phyloP scores from a whole-genome alignment of 1,284 basidiomycete genomes.

The Fistulinella staudtii region DNA sequence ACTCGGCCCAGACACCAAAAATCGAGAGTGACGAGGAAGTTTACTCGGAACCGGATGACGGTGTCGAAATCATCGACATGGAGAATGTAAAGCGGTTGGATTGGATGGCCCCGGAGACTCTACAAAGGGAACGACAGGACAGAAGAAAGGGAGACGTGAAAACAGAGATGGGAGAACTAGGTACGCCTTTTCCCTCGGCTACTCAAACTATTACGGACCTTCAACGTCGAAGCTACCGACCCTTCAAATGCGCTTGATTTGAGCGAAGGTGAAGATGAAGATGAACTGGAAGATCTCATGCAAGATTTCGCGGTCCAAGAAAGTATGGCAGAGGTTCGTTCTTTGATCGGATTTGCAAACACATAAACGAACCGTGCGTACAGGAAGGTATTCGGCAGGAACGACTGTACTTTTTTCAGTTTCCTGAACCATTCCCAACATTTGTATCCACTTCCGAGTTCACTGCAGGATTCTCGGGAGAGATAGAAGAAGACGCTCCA shows the following conservation, averaged over 20 bases:
- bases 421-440: constrained; percentile 83
- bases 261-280: constrained; percentile 83
- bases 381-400: constrained; percentile 52
- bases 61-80: constrained; percentile 86
- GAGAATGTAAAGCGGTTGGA: constrained; percentile 77
- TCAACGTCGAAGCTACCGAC: constrained; percentile 47
- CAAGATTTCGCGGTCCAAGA: constrained; percentile 67
- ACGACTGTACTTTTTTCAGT: constrained; percentile 88
- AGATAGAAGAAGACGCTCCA: constrained; percentile 29
- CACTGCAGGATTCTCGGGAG: constrained; percentile 16
- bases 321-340: constrained; percentile 39
- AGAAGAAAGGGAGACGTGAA: constrained; percentile 40
- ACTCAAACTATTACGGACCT: constrained; percentile 24
- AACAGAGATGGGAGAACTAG: constrained; percentile 45
- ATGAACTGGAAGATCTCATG: constrained; percentile 80
- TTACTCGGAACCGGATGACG: constrained; percentile 88
- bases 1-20: constrained; percentile 25
- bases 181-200: neutral
- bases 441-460: constrained; percentile 45
- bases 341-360: constrained; percentile 4
- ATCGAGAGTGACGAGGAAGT: constrained; percentile 56
- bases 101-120: constrained; percentile 84
- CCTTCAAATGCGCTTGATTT: constrained; percentile 73
- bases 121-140: constrained; percentile 55
- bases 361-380: neutral